phyloP scores from a whole-genome alignment of 75 land plant genomes.

The Pinus taeda region DNA sequence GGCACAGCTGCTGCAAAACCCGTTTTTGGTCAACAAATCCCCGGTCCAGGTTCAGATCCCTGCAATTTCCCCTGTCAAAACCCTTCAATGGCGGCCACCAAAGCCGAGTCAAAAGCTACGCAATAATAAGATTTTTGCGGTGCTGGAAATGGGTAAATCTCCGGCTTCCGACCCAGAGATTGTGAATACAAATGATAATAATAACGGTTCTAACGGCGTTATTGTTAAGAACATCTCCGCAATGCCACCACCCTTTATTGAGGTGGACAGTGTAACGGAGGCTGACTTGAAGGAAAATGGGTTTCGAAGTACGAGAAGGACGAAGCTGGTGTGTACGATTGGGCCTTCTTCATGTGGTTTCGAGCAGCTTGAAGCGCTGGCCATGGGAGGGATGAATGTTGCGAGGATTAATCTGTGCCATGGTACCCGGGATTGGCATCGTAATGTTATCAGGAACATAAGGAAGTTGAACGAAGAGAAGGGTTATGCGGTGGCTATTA shows the following conservation, averaged over 20 bases:
- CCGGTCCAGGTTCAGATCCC: not conserved
- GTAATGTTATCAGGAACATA: constrained; percentile 41
- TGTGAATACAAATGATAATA: not conserved
- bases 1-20: constrained; percentile 12
- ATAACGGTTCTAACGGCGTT: not conserved
- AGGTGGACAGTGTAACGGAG: constrained; percentile 40
- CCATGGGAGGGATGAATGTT: constrained; percentile 71
- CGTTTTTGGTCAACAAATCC: not conserved
- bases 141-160: constrained; percentile 8
- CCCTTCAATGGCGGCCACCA: not conserved
- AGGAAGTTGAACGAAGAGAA: constrained; percentile 40
- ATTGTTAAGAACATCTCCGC: not conserved
- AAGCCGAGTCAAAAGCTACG: not conserved
- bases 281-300: constrained; percentile 53
- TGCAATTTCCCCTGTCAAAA: not conserved
- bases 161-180: constrained; percentile 1
- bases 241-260: constrained; percentile 3
- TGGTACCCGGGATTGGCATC: constrained; percentile 64
- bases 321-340: constrained; percentile 73
- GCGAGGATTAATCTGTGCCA: constrained; percentile 78
- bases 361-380: constrained; percentile 56
- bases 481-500: constrained; percentile 41
- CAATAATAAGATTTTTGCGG: not conserved
- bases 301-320: constrained; percentile 49
- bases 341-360: constrained; percentile 59